Evolutionary conservation across 2,329 filamentous ascomycete species (phyloP).

Genomic region (Trichoderma sp.): DNA sequence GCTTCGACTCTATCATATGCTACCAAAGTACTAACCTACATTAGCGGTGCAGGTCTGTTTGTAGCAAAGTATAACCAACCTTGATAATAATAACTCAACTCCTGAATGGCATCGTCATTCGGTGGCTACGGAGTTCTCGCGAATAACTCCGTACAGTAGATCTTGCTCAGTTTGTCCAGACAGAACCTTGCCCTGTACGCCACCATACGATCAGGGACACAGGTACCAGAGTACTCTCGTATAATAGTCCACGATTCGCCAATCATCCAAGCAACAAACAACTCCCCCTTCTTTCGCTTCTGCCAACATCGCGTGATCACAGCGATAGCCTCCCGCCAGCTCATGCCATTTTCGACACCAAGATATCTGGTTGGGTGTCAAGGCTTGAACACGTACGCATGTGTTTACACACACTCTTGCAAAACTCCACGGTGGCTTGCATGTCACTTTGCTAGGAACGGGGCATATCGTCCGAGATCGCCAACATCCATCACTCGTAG

Average conservation of each 20-base stretch:
- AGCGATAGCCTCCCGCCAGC: neutral
- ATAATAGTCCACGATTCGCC: neutral
- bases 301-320: constrained; percentile 12
- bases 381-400: neutral
- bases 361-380: neutral
- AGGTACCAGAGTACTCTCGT: neutral
- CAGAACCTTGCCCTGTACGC: neutral
- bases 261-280: neutral
- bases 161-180: neutral
- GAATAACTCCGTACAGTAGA: neutral
- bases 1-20: neutral
- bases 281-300: neutral
- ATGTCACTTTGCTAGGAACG: neutral
- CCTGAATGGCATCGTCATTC: neutral
- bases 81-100: neutral
- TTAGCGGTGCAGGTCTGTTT: neutral
- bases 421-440: neutral
- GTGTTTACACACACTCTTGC: neutral
- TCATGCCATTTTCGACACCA: constrained; percentile 5
- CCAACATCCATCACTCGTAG: neutral
- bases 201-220: neutral
- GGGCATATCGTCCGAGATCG: neutral
- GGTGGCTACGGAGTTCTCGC: neutral
- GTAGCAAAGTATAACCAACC: neutral
- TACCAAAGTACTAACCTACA: neutral